Evolutionary conservation across 495 filamentous ascomycete genomes (phyloP).

Genomic region (Pyronema domesticum): DNA sequence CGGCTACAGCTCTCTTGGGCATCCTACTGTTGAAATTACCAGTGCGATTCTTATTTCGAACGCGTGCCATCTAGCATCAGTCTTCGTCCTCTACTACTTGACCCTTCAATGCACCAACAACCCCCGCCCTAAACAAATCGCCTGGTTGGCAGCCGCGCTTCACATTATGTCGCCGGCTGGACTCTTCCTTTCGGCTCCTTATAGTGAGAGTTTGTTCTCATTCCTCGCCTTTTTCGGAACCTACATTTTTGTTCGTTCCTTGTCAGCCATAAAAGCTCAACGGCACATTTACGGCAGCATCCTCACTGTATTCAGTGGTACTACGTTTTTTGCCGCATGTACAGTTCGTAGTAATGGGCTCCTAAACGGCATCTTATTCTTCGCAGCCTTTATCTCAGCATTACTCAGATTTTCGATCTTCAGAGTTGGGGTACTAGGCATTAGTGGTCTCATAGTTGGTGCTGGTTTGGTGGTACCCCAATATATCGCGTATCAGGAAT

Average conservation of each 20-base stretch:
- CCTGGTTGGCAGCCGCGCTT: conserved; percentile 33
- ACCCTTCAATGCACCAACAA: conserved; percentile 22
- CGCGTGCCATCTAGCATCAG: conserved; percentile 54
- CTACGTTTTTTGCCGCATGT: conserved; percentile 44
- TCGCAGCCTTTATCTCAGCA: conserved; percentile 32
- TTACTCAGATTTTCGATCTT: conserved; percentile 14
- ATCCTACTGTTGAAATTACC: conserved; percentile 26
- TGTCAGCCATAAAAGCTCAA: conserved; percentile 11
- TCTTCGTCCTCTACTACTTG: conserved; percentile 51
- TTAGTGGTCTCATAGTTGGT: conserved; percentile 50
- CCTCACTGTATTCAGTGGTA: conserved; percentile 11
- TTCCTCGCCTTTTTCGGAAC: conserved; percentile 58
- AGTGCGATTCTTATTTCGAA: conserved; percentile 49
- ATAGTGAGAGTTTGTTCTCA: conserved; percentile 63
- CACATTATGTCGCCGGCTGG: conserved; percentile 78
- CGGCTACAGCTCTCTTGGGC: not conserved
- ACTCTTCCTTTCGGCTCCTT: conserved; percentile 76
- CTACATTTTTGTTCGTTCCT: conserved; percentile 47
- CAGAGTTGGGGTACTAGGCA: conserved; percentile 29
- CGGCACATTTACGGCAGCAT: conserved; percentile 5
- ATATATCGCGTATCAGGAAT: conserved; percentile 50
- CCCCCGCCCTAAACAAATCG: not conserved
- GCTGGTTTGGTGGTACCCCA: conserved; percentile 56
- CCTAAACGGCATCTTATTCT: conserved; percentile 58
- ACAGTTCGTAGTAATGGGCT: conserved; percentile 74